Evolutionary conservation across 371 early-diverging fungal genomes (phyloP).

Genomic region (Mortierella sp.): DNA sequence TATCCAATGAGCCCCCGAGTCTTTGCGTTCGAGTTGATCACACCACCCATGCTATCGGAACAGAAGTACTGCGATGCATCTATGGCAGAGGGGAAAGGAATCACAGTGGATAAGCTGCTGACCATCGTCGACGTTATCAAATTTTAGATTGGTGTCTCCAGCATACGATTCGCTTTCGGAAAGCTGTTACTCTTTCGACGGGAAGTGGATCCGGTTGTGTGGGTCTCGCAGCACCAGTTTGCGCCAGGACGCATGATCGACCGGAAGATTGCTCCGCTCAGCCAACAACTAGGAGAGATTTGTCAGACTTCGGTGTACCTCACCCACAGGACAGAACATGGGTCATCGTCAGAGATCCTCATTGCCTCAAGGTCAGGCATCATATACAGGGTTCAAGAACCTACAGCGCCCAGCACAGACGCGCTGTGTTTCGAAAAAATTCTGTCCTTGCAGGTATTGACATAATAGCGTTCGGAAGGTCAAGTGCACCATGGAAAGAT

Average conservation of each 20-base stretch:
- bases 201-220: slow-evolving; percentile 6
- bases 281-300: background rate
- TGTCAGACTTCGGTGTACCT: background rate
- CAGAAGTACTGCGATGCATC: background rate
- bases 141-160: background rate
- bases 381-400: background rate
- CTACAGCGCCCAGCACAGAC: background rate
- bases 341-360: background rate
- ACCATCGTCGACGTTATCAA: too few relatives aligned
- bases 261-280: background rate
- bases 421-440: too few relatives aligned
- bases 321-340: background rate
- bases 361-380: background rate
- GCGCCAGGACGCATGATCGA: background rate
- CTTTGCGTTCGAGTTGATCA: background rate
- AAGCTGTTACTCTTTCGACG: slow-evolving; percentile 17
- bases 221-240: slow-evolving; percentile 9
- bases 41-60: too few relatives aligned
- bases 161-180: background rate
- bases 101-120: too few relatives aligned
- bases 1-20: too few relatives aligned
- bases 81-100: background rate
- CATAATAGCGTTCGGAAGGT: too few relatives aligned
- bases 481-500: too few relatives aligned
- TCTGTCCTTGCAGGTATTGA: too few relatives aligned